phyloP scores from a whole-genome alignment of 345 rosid species.

The Noccaea bulbosa region DNA sequence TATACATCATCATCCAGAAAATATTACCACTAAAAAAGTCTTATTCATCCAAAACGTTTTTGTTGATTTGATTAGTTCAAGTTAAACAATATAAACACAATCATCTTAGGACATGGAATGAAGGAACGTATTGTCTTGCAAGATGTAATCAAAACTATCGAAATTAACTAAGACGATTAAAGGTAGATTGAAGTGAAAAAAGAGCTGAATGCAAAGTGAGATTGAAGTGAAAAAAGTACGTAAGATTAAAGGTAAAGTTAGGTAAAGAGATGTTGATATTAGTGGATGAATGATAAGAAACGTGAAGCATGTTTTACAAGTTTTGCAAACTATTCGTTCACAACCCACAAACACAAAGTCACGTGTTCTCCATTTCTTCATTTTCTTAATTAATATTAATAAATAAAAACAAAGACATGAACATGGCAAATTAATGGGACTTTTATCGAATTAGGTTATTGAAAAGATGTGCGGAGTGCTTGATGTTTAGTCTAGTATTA shows the following conservation, averaged over 20 bases:
- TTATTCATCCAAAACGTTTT: too few relatives aligned
- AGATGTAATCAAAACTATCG: neutral
- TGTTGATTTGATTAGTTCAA: neutral
- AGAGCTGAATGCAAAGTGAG: neutral
- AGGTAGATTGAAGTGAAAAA: too few relatives aligned
- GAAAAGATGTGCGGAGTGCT: slow-evolving; percentile 21
- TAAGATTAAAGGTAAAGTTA: slow-evolving; percentile 26
- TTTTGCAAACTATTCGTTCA: slow-evolving; percentile 22
- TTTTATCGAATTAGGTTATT: slow-evolving; percentile 17
- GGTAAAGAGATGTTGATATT: slow-evolving; percentile 22
- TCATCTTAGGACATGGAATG: slow-evolving; percentile 3
- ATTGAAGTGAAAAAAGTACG: slow-evolving; percentile 21
- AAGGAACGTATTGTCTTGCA: neutral
- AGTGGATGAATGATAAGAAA: slow-evolving; percentile 34
- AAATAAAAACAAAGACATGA: slow-evolving; percentile 23
- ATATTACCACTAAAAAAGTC: too few relatives aligned
- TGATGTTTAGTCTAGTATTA: slow-evolving; percentile 28
- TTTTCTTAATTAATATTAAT: neutral
- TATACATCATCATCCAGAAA: too few relatives aligned
- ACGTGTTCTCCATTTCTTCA: slow-evolving; percentile 27
- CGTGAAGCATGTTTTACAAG: slow-evolving; percentile 40
- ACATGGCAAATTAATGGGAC: slow-evolving; percentile 23
- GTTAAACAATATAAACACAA: neutral
- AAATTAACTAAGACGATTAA: too few relatives aligned
- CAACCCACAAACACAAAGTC: slow-evolving; percentile 17